Evolutionary conservation across 1,284 basidiomycete genomes (phyloP).

Genomic region (Exobasidium rhododendri): DNA sequence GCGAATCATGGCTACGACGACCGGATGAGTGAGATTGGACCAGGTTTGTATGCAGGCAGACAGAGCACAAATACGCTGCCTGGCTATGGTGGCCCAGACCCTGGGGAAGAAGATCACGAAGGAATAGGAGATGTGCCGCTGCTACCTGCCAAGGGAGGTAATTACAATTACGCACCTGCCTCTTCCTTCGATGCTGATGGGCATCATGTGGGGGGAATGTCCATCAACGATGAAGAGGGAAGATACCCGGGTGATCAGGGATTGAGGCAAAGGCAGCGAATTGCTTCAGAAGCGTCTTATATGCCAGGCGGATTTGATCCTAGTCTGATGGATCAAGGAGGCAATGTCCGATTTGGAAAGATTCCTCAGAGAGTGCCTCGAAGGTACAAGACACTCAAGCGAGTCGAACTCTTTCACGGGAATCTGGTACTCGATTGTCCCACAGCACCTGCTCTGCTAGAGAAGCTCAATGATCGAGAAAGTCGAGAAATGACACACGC

Average conservation of each 20-base stretch:
- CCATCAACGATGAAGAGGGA: conserved; percentile 36
- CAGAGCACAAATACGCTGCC: not conserved
- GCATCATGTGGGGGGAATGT: conserved; percentile 31
- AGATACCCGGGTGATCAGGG: conserved; percentile 26
- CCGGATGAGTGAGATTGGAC: conserved; percentile 9
- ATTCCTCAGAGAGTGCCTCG: conserved; percentile 49
- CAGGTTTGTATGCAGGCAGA: conserved; percentile 2
- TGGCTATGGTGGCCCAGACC: conserved; percentile 7
- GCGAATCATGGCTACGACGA: not conserved
- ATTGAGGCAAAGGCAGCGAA: conserved; percentile 16
- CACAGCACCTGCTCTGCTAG: conserved; percentile 41
- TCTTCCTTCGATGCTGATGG: conserved; percentile 40
- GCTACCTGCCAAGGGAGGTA: conserved; percentile 26
- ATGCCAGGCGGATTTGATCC: conserved; percentile 46
- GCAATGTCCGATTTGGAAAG: conserved; percentile 34
- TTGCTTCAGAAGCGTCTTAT: conserved; percentile 17
- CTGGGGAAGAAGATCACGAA: conserved; percentile 25
- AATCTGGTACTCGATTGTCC: conserved; percentile 53
- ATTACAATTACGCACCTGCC: conserved; percentile 43
- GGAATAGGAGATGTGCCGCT: conserved; percentile 34
- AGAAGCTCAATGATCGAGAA: conserved; percentile 25
- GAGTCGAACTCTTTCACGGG: conserved; percentile 49
- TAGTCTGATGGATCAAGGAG: conserved; percentile 35
- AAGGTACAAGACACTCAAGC: conserved; percentile 49
- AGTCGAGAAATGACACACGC: conserved; percentile 35